Evolutionary conservation across 1,139 yeast species (phyloP), one percentile per base, ranked within the genome.

Genomic region (Zygotorulaspora mrakii): DNA sequence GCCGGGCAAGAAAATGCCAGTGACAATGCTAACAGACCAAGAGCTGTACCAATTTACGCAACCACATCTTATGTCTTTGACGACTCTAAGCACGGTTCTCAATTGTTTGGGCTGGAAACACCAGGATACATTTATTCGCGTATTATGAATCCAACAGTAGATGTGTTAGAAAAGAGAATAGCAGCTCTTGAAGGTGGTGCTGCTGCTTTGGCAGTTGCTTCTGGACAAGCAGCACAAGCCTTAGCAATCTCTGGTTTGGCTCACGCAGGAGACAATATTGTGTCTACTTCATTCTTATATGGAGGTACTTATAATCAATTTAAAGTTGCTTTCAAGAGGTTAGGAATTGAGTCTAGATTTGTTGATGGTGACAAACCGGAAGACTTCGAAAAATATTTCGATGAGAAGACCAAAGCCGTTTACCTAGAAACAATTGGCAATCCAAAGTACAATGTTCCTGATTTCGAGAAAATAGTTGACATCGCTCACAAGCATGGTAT

Each of bases 241-340:
- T 63, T 85, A 46, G 95, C 96, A 24, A 71, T 88, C 59, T 73
- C 86, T 30, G 88, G 88, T 44, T 74, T 88, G 55, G 95, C 96
- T 29, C 88, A 83, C 55, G 65, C 77, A 39, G 97, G 97, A 53
- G 95, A 87, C 64, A 91, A 91, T 68, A 76, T 91, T 54, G 76
- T 91, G 43, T 78, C 95, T 28, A 81, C 96, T 24, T 77, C 95
- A n/a, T 86, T 65, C 70, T 73, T 91, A 52, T 91, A 91, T 63
- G 98, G 98, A 50, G 98, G 98, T 58, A 88, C 96, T 48, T 88
- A 82, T 69, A 89, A 89, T 66, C 96, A 89, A 65, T 85, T 91
- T 71, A 88, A 87, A 67, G 94, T 86, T 52, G 82, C 94, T 16
- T 84, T 89, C 71, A 83, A 84, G 67, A 77, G 94, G 62, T 70